Evolutionary conservation across 257 asterid species (phyloP), one percentile per base, ranked within the genome.

Genomic region (Ehretia macrophylla): DNA sequence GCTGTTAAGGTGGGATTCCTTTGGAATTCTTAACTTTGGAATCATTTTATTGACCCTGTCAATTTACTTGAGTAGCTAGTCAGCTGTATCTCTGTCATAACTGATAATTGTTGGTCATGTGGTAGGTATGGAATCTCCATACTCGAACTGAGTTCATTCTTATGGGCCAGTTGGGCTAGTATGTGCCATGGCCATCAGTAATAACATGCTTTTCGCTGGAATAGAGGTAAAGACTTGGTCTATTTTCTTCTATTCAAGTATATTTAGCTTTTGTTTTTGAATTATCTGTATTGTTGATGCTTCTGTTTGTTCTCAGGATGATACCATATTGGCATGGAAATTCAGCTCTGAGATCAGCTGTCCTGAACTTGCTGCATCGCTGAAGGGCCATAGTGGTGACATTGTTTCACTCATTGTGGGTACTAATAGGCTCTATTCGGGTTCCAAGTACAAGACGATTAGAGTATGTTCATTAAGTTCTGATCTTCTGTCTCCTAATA

Each of bases 291-390:
- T 1, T 32, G 5, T 17, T n/a, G 14, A 14, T 50, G 14, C 9
- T 27, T 46, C 32, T 56, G 48, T 3, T 62, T 50, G n/a, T n/a
- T 35, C 55, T 73, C 79, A 86, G 87, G 85, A 79, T 65, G 96
- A 92, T 12, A 48, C 71, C 45, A 77, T 88, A 56, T 57, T 77
- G 48, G 85, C 78, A 10, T 85, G 95, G 95, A 81, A 68, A 42
- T 74, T 58, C 44, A 21, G 48, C 44, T 58, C 65, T 0, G 86
- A 58, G 17, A 55, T 72, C n/a, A 62, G 35, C 51, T 19, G 8
- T 23, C 71, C 61, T 13, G 80, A 81, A 60, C 70, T 56, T 12
- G 72, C 45, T 51, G 79, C 67, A 39, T 21, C 50, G 42, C 46
- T 77, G 64, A 77, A 64, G 68, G 95, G 73, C 12, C 92, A 85